Base-by-base conservation (phyloP, 192 early-diverging fungal genomes). In the Podochytrium sp. region DNA sequence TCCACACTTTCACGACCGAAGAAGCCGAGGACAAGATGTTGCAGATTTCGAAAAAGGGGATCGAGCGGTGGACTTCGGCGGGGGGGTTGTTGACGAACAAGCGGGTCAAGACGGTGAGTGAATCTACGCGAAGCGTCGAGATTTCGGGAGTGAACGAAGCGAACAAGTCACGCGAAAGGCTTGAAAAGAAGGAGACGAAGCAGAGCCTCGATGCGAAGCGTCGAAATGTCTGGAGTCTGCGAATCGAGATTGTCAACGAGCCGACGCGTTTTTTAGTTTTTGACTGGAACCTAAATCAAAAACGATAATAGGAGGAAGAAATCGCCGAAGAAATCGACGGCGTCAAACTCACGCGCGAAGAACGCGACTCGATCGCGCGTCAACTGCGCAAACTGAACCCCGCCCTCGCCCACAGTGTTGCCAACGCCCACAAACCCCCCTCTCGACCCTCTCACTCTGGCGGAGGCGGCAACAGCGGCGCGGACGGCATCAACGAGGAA, bases 1-100 rank as follows among this genome's bases (percentile, higher is more conserved):
- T 85, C 57, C 72, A 64, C 10, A 87, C 83, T 16, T 66, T 83
- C 27, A 83, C 85, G 14, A 39, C 76, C 16, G 85, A 87, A 38
- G 85, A 87, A 63, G 83, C 83, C 3, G 83, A 84, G 49, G 85
- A 72, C 29, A 75, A 76, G 55, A 75, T 84, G 79, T 74, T 66
- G 27, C 66, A 74, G 23, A 70, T 69, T 23, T 56, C 47, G 49
- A 49, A 57, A 27, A 47, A 39, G 43, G 67, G 40, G 29, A 23
- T 63, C 56, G 41, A 38, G 60, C 43, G 51, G 61, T 25, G 74
- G 74, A 29, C 72, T 53, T 20, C 71, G 74, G 78, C 51, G 78
- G 14, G 82, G 75, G 77, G 61, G 7, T 6, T 55, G 52, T 23
- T 55, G 52, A n/a, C 65, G 35, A 78, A 80, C 42, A 65, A 76